These are phyloP conservation scores for Populus hybrid DNA, from an alignment of 441 rosid genomes.

Conservation along the genomic window DNA sequence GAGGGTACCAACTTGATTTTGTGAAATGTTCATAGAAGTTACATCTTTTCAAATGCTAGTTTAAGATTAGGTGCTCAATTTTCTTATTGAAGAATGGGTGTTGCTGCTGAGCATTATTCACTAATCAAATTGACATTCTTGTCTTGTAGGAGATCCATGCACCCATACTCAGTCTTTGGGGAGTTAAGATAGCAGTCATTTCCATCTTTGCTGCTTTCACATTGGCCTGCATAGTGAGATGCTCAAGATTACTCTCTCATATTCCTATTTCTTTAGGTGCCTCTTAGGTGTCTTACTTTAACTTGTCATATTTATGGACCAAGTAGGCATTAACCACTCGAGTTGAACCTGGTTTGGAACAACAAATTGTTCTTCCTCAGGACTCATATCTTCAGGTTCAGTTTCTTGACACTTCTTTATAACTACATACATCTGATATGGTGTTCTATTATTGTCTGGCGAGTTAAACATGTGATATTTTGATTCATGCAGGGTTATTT, in stretches of 20 bases:
- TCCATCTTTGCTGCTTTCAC: conserved; percentile 72
- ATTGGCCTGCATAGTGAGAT: conserved; percentile 88
- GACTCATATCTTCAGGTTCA: conserved; percentile 98
- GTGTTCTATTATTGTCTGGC: conserved; percentile 7
- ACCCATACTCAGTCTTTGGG: conserved; percentile 75
- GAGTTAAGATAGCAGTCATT: conserved; percentile 70
- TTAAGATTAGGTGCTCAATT: not conserved
- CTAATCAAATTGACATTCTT: conserved; percentile 21
- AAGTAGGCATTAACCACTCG: conserved; percentile 80
- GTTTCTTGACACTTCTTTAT: conserved; percentile 19
- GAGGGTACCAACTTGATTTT: conserved; percentile 56
- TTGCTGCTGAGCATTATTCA: not conserved
- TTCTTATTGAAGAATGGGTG: not conserved
- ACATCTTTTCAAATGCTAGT: not conserved
- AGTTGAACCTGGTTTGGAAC: conserved; percentile 95
- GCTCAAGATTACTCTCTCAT: conserved; percentile 14
- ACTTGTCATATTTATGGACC: conserved; percentile 21
- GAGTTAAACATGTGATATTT: conserved; percentile 20
- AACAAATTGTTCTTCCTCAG: conserved; percentile 92
- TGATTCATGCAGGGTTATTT: conserved; percentile 74
- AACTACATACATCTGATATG: conserved; percentile 6
- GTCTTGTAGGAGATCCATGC: conserved; percentile 80
- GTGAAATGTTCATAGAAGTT: not conserved
- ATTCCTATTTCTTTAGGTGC: conserved; percentile 11
- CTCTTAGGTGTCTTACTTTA: conserved; percentile 12